Evolutionary conservation across 2,329 filamentous ascomycete genomes (phyloP), one percentile per base, ranked within the genome.

Genomic region (Fonsecaea erecta): DNA sequence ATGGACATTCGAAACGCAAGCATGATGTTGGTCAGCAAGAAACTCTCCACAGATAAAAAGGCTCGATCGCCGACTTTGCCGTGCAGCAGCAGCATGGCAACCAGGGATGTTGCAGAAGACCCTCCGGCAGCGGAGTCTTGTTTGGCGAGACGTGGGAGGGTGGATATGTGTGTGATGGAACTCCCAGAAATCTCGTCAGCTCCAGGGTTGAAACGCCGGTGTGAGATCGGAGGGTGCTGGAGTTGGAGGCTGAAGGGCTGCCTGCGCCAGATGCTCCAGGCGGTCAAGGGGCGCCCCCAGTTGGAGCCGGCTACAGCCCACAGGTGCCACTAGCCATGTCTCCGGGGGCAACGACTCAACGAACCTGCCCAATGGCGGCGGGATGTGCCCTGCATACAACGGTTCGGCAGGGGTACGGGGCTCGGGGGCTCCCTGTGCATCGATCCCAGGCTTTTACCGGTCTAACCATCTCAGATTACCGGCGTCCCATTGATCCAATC

Each of bases 291-390:
- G 40, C 40, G 18, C n/a, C 5, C 21, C n/a, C 40, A 21, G n/a
- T 21, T 8, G 18, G 40, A 11, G 40, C 40, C 40, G 7, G 18
- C 43, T 48, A 18, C 7, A 24, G 43, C n/a, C 9, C 43, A 24
- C 43, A 12, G 18, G 43, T 48, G 43, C 43, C 43, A 14, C 43
- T 48, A 48, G 43, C 16, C 21, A 35, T 18, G 48, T 21, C 28
- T 54, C 51, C 18, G 59, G 59, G 59, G 59, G 52, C 59, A 62
- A 54, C 59, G 35, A 28, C 48, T 24, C 18, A 40, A 53, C 21
- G 14, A n/a, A n/a, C n/a, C n/a, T 30, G 46, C 48, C 32, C 18
- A 40, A 53, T 34, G 14, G n/a, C 16, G 14, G 51, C 24, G 9
- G 51, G 32, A 12, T 9, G 18, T 24, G 43, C 43, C 43, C 43